These are phyloP conservation scores for Pleurotus pulmonarius DNA, from an alignment of 768 basidiomycete genomes.

Conservation along the genomic window DNA sequence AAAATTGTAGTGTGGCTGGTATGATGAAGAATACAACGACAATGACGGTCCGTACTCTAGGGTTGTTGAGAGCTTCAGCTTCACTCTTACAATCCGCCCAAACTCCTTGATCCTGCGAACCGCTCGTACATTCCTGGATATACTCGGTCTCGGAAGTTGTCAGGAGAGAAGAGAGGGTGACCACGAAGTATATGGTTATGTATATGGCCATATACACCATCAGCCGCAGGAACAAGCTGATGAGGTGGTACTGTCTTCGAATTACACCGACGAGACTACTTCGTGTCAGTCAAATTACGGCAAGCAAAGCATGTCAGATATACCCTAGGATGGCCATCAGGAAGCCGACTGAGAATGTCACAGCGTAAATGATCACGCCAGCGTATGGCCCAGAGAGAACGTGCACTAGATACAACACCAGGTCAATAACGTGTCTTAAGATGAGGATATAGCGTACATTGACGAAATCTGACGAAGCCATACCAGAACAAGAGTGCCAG, in stretches of 20 bases:
- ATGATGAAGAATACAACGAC: not conserved
- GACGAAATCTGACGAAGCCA: slow-evolving; percentile 16
- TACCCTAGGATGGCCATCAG: slow-evolving; percentile 1
- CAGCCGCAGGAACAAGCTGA: not conserved
- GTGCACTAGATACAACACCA: not conserved
- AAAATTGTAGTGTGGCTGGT: not conserved
- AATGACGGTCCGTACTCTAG: not conserved
- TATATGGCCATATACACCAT: slow-evolving; percentile 4
- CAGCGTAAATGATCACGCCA: not conserved
- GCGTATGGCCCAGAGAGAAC: not conserved
- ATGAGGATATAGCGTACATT: not conserved
- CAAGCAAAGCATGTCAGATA: not conserved
- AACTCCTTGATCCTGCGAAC: not conserved
- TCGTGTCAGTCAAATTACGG: not conserved
- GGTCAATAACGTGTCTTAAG: not conserved
- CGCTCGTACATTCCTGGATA: not conserved
- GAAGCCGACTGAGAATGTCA: not conserved
- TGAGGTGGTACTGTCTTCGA: not conserved
- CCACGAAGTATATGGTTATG: not conserved
- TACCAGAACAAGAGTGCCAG: slow-evolving; percentile 26
- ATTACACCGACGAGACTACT: not conserved
- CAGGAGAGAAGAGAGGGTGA: not conserved
- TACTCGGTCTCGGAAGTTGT: not conserved
- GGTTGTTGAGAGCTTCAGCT: not conserved
- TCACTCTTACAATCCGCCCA: not conserved